Evolutionary conservation across 2,329 filamentous ascomycete genomes (phyloP).

Genomic region (Pyrenophora tritici-repentis): DNA sequence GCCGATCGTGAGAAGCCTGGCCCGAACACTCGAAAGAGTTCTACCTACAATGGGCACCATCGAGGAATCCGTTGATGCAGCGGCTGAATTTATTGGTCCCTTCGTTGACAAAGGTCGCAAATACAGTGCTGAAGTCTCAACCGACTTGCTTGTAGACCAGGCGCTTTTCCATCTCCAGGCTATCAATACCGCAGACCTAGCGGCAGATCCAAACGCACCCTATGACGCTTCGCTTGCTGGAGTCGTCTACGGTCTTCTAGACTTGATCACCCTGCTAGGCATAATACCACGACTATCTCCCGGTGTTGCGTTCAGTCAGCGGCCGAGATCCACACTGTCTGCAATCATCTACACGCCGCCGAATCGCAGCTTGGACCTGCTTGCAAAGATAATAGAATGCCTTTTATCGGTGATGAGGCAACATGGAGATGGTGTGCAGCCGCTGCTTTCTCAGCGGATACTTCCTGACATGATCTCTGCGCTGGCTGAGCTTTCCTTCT

Average conservation of each 20-base stretch:
- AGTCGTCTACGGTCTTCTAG: conserved; percentile 47
- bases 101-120: conserved; percentile 28
- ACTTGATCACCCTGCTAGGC: conserved; percentile 40
- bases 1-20: background rate
- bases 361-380: conserved; percentile 11
- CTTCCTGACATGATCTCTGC: conserved; percentile 45
- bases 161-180: conserved; percentile 38
- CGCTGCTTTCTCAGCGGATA: conserved; percentile 42
- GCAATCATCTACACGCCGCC: conserved; percentile 16
- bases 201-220: conserved; percentile 37
- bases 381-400: conserved; percentile 20
- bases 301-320: conserved; percentile 41
- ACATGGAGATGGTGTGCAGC: conserved; percentile 39
- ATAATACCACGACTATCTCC: conserved; percentile 44
- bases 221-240: conserved; percentile 47
- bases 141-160: conserved; percentile 29
- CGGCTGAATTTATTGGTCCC: conserved; percentile 40
- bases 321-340: conserved; percentile 42
- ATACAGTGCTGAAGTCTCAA: conserved; percentile 12
- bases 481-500: conserved; percentile 42
- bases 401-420: conserved; percentile 36
- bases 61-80: conserved; percentile 41
- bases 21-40: background rate
- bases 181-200: conserved; percentile 43
- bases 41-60: conserved; percentile 31